Base-by-base conservation (phyloP, 345 rosid genomes). In the Abelmoschus esculentus region DNA sequence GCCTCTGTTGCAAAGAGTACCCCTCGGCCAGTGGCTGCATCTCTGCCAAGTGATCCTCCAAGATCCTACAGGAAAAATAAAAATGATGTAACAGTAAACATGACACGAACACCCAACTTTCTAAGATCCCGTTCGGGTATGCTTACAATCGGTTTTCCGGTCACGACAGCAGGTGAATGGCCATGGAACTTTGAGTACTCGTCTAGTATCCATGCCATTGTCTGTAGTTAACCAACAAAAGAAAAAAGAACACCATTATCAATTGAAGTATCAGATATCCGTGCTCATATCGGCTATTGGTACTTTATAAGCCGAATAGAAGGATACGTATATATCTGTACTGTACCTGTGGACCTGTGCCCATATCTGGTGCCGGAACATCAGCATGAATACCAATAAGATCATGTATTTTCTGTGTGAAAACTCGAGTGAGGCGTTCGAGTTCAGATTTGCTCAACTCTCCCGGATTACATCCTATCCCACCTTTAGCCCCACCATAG, bases 351-450 rank as follows among this genome's bases (percentile, higher is more conserved):
- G 99, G 88, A 71, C 91, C 89, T 3, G 97, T 95, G 66, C 97
- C 99, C 99, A 95, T 95, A 70, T 95, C 97, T 12, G 99, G 99
- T 59, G 99, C 99, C 1, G 99, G 99, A 74, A 95, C 99, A 80
- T 95, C 96, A 3, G 91, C 80, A 76, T 89, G 97, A 54, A 87
- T 80, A 55, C 99, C 99, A 4, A 95, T 85, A 32, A 95, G 85
- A 78, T 91, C 97, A 26, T 95, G 97, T 2, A 95, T 91, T 82
- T 91, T 95, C 65, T 91, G 99, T 40, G 97, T 91, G 87, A 95
- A 95, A 49, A 95, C 99, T 19, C 97, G 70, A 19, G 99, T 95
- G 11, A 95, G 89, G 50, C 99, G 78, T 77, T 95, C 99, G 0
- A 88, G 85, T 76, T 95, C 97, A 0, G 96, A 83, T 29, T 73